Evolutionary conservation across 2,329 filamentous ascomycete genomes (phyloP).

Genomic region (Sporothrix variecibatus): DNA sequence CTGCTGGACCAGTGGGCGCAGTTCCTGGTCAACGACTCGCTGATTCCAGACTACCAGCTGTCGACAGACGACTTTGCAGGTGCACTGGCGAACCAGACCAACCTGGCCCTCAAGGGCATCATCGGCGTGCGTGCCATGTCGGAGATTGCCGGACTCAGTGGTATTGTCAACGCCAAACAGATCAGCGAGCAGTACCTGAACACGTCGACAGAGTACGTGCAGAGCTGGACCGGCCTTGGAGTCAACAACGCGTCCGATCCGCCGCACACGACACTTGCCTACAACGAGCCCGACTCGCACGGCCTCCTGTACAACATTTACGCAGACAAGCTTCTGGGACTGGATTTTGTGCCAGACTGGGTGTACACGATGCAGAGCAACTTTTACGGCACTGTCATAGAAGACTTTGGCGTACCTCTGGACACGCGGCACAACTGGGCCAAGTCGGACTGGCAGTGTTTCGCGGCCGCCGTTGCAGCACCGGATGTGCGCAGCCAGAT

Average conservation of each 20-base stretch:
- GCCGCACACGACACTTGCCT: slow-evolving; percentile 75
- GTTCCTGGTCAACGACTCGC: slow-evolving; percentile 69
- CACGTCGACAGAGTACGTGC: slow-evolving; percentile 58
- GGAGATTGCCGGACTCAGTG: slow-evolving; percentile 63
- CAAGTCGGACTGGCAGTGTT: slow-evolving; percentile 87
- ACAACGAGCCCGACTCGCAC: slow-evolving; percentile 62
- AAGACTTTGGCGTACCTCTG: slow-evolving; percentile 78
- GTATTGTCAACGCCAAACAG: slow-evolving; percentile 47
- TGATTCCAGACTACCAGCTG: slow-evolving; percentile 71
- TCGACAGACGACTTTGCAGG: slow-evolving; percentile 76
- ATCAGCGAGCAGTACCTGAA: slow-evolving; percentile 11
- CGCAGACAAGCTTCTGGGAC: slow-evolving; percentile 73
- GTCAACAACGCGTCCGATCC: slow-evolving; percentile 64
- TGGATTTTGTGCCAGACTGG: slow-evolving; percentile 71
- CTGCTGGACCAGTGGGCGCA: slow-evolving; percentile 73
- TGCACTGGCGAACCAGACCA: slow-evolving; percentile 69
- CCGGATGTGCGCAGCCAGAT: slow-evolving; percentile 64
- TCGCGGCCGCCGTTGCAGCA: slow-evolving; percentile 73
- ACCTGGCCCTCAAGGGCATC: slow-evolving; percentile 76
- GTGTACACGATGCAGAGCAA: slow-evolving; percentile 76
- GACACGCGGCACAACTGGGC: slow-evolving; percentile 80
- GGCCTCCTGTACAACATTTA: slow-evolving; percentile 78
- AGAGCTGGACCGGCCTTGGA: slow-evolving; percentile 70
- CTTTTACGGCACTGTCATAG: slow-evolving; percentile 73
- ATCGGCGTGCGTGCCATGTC: slow-evolving; percentile 78